Percentiles rank a stretch among this genome's conserved stretches.
phyloP scores from a whole-genome alignment of 108 stramenopile genomes.

The Hondaea fermentalgiana region DNA sequence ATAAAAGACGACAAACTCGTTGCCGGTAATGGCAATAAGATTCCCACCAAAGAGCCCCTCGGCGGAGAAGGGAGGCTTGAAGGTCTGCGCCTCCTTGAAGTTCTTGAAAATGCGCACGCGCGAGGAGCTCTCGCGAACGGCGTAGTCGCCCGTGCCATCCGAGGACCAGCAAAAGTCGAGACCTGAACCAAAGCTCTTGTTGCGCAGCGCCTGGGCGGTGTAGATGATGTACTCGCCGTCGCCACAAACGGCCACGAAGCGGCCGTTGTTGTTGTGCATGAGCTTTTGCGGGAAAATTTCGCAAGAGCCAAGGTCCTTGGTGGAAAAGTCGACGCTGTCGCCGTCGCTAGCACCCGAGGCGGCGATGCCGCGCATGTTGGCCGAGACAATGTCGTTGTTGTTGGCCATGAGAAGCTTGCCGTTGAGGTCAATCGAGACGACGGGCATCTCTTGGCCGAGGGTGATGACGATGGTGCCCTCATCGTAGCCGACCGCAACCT shows the following conservation, averaged over 20 bases:
- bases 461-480: slow-evolving; percentile 96
- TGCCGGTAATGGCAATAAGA: slow-evolving; percentile 79
- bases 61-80: slow-evolving; percentile 78
- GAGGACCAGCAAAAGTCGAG: slow-evolving; percentile 96
- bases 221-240: slow-evolving; percentile 99
- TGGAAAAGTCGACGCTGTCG: slow-evolving; percentile 64
- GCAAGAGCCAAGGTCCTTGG: slow-evolving; percentile 83
- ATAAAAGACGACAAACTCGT: slow-evolving; percentile 83
- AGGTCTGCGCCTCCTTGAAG: slow-evolving; percentile 71
- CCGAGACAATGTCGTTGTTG: slow-evolving; percentile 74
- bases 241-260: slow-evolving; percentile 90
- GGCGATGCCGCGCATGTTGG: not conserved
- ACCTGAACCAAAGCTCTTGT: slow-evolving; percentile 94
- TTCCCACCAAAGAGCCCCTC: slow-evolving; percentile 90
- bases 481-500: slow-evolving; percentile 98
- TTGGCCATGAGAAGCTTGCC: slow-evolving; percentile 93
- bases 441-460: slow-evolving; percentile 90
- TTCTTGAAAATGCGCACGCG: slow-evolving; percentile 88
- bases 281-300: slow-evolving; percentile 89
- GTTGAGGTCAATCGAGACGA: slow-evolving; percentile 92
- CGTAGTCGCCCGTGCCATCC: slow-evolving; percentile 90
- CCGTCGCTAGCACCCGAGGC: slow-evolving; percentile 34
- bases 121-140: slow-evolving; percentile 82
- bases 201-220: slow-evolving; percentile 88
- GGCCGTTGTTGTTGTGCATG: slow-evolving; percentile 95